Base-by-base conservation (phyloP, 148 eudicot species). In the Rhododendron williamsianum region DNA sequence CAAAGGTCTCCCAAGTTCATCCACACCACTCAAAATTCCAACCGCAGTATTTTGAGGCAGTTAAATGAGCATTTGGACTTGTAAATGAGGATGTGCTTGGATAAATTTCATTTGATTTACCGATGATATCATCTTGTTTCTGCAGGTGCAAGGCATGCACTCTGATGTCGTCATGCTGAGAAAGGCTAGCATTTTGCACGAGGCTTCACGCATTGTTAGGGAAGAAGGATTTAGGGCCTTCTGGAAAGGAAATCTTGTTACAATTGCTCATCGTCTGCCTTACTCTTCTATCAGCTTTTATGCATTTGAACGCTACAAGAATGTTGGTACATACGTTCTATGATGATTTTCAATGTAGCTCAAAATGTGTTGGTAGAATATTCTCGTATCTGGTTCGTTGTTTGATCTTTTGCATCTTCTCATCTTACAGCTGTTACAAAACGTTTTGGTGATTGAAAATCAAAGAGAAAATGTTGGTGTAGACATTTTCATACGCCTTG, bases 211-310 rank as follows among this genome's bases (percentile, higher is more conserved):
- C 30, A 88, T 97, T 81, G 81, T 93, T 74, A 90, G 89, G 45
- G 99, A 97, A 90, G 99, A 97, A 91, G 98, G 99, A 84, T 78
- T 91, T 67, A 86, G 93, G 76, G 99, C 99, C 71, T 97, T 97
- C 86, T 97, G 99, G 99, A 97, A 95, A 90, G 99, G 98, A 46
- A 97, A 97, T 88, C 82, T 95, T 83, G 99, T 97, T 87, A 97
- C 99, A 1, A 92, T 97, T 81, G 94, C 93, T 85, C 99, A 97
- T 88, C 95, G 98, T 35, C 93, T 97, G 86, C 99, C 99, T 78
- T 97, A 97, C 88, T 93, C 99, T 56, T 91, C 98, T 6, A 92
- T 97, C 84, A 97, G 92, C 84, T 97, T 97, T 87, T 95, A 97
- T 87, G 92, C 97, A 18, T 97, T 92, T 83, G 98, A 96, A 87